A percentile compares a stretch with the other conserved stretches of the same genome.
phyloP scores from a whole-genome alignment of 108 stramenopile species.

The Heterococcus sp. region DNA sequence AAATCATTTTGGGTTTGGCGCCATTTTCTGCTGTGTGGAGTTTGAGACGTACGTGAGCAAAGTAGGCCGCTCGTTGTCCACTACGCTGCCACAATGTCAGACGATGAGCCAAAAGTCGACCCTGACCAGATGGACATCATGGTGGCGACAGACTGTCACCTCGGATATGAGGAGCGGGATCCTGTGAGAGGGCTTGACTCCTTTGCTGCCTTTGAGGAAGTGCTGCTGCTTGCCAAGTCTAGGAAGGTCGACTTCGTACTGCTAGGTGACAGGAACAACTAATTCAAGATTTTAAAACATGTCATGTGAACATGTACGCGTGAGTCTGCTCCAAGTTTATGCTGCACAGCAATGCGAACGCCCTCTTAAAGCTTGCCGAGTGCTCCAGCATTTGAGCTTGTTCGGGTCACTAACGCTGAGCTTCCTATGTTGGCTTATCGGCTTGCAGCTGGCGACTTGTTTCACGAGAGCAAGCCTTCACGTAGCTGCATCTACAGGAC shows the following conservation, averaged over 20 bases:
- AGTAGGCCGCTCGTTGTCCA: no score
- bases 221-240: constrained; percentile 68
- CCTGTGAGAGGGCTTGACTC: constrained; percentile 84
- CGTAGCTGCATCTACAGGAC: constrained; percentile 77
- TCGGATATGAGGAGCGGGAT: constrained; percentile 82
- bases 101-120: background rate
- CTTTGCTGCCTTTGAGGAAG: constrained; percentile 92
- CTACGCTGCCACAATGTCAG: no score
- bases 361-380: no score
- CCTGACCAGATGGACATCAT: constrained; percentile 61
- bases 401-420: no score
- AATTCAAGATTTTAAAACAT: background rate
- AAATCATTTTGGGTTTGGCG: no score
- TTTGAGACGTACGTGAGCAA: no score
- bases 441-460: constrained; percentile 84
- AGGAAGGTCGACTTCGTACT: constrained; percentile 12
- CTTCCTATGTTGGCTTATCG: no score
- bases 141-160: constrained; percentile 91
- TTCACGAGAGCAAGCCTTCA: constrained; percentile 94
- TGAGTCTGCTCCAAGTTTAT: no score
- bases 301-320: no score
- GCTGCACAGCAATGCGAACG: no score
- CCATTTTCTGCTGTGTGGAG: no score
- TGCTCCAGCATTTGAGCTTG: no score
- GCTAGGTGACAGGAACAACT: background rate